Conservation (phyloP, 2,329 filamentous ascomycete species). For the Diaporthe ampelina region DNA sequence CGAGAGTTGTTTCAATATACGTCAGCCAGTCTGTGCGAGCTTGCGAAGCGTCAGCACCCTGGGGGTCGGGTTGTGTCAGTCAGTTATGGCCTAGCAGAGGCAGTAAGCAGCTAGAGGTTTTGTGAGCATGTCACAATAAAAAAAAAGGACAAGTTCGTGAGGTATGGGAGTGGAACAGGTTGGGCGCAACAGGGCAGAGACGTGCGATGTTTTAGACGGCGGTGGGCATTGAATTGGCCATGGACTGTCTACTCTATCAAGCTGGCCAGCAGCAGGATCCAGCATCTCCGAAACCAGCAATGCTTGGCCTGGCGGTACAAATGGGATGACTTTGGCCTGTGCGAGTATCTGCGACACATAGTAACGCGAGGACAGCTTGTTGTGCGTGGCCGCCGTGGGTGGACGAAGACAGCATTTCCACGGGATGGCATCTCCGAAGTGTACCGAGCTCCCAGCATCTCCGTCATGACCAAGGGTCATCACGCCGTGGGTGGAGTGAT, state of each 20-base stretch:
- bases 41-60: background rate
- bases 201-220: conserved; percentile 6
- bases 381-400: background rate
- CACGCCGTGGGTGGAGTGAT: conserved; percentile 32
- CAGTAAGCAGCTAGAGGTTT: background rate
- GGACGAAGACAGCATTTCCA: conserved; percentile 30
- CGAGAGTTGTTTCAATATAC: background rate
- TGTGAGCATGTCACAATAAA: background rate
- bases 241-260: background rate
- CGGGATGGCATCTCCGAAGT: conserved; percentile 26
- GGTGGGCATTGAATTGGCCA: conserved; percentile 6
- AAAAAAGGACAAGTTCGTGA: background rate
- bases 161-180: too few relatives aligned
- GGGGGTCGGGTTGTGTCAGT: background rate
- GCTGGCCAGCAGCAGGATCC: background rate
- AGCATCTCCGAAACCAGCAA: conserved; percentile 34
- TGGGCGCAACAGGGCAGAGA: background rate
- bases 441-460: conserved; percentile 25
- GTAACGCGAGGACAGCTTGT: background rate
- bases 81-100: background rate
- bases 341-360: conserved; percentile 17
- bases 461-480: conserved; percentile 24
- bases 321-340: conserved; percentile 22
- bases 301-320: background rate
- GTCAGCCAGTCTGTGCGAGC: background rate